These are phyloP conservation scores for Cyberlindnera bimundalis DNA, from an alignment of 805 yeast species.

Conservation along the genomic window DNA sequence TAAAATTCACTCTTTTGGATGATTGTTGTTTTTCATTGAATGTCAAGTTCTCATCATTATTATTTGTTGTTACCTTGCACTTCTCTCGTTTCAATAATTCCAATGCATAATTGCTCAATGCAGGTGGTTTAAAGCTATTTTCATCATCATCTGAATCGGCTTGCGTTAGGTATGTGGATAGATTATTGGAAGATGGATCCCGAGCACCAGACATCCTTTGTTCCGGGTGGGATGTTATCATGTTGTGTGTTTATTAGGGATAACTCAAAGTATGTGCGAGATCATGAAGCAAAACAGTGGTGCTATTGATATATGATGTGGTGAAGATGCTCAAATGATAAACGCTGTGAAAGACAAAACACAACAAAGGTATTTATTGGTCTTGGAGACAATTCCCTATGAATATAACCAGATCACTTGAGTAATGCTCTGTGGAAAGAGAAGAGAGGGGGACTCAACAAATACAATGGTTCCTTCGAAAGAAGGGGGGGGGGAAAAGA, in stretches of 20 bases:
- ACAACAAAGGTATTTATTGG: too few species aligned
- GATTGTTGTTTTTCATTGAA: neutral
- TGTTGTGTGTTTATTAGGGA: neutral
- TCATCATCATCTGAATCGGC: conserved; percentile 39
- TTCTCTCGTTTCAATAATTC: conserved; percentile 43
- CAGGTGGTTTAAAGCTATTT: conserved; percentile 55
- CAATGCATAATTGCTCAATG: conserved; percentile 53
- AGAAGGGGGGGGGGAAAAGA: too few species aligned
- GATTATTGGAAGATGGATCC: conserved; percentile 7
- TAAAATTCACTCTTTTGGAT: conserved; percentile 26
- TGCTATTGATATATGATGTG: neutral
- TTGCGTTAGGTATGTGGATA: conserved; percentile 14
- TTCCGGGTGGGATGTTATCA: conserved; percentile 8
- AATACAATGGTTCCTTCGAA: too few species aligned
- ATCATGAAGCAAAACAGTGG: neutral
- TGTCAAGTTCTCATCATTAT: conserved; percentile 8
- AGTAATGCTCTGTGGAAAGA: too few species aligned
- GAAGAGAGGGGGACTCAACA: neutral
- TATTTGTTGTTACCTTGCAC: conserved; percentile 7
- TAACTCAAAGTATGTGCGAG: neutral
- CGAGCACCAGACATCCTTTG: neutral
- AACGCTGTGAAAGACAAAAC: too few species aligned
- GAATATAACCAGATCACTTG: neutral
- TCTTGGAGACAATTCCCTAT: too few species aligned
- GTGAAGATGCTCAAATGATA: neutral